phyloP scores from a whole-genome alignment of 495 filamentous ascomycete genomes.

The Penicillium samsonianum region DNA sequence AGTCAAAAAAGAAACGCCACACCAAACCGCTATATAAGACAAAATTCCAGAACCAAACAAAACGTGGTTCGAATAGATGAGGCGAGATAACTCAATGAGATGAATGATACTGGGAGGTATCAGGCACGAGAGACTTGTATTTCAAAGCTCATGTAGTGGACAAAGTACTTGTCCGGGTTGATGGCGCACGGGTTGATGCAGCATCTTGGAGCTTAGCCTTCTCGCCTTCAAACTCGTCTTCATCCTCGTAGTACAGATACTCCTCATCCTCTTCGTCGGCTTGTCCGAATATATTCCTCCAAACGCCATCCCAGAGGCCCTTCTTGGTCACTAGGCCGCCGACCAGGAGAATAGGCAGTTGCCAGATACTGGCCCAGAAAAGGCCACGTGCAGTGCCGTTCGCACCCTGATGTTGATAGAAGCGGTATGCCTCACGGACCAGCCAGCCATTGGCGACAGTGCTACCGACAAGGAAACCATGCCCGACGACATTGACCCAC shows the following conservation, averaged over 20 bases:
- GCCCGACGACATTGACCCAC: constrained; percentile 80
- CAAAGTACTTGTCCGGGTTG: constrained; percentile 17
- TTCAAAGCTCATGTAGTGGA: constrained; percentile 14
- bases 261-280: constrained; percentile 48
- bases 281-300: constrained; percentile 62
- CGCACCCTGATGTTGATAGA: constrained; percentile 76
- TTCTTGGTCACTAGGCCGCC: constrained; percentile 93
- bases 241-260: constrained; percentile 43
- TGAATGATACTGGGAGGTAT: neutral
- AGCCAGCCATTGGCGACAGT: constrained; percentile 85
- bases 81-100: neutral
- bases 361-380: constrained; percentile 99
- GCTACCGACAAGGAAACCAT: constrained; percentile 80
- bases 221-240: constrained; percentile 26
- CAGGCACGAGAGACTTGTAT: neutral
- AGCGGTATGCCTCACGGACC: constrained; percentile 73
- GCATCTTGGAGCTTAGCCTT: neutral
- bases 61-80: neutral
- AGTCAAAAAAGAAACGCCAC: constrained; percentile 21
- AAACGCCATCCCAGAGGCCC: constrained; percentile 86
- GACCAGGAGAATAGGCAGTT: constrained; percentile 86
- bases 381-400: constrained; percentile 80
- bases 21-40: constrained; percentile 30
- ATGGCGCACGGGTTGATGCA: constrained; percentile 1
- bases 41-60: constrained; percentile 14